Evolutionary conservation across 2,329 filamentous ascomycete genomes (phyloP).

Genomic region (Rugonectria rugulosa): DNA sequence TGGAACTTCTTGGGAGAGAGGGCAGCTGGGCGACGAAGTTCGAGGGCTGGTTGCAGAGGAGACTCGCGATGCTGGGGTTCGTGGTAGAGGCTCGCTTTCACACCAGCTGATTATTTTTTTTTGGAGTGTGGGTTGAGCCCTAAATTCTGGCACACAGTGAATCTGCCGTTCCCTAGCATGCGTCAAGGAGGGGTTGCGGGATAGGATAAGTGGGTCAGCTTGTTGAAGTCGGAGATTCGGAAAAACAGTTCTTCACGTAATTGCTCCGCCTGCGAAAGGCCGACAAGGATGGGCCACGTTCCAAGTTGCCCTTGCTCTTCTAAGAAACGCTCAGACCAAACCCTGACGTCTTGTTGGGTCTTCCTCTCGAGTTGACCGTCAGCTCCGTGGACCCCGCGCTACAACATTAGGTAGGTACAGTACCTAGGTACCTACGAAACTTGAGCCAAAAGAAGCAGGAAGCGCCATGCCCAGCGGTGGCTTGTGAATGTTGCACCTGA

Average conservation of each 20-base stretch:
- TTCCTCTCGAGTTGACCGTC: slow-evolving; percentile 1
- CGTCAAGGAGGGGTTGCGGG: not conserved
- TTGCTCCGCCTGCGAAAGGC: not conserved
- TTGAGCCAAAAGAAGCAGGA: not conserved
- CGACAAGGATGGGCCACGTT: not conserved
- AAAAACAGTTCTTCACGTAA: slow-evolving; percentile 28
- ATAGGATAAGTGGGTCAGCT: not conserved
- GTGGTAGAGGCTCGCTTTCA: slow-evolving; percentile 39
- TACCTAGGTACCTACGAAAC: no score
- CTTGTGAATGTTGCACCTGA: slow-evolving; percentile 25
- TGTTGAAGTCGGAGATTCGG: slow-evolving; percentile 21
- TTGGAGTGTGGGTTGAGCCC: slow-evolving; percentile 47
- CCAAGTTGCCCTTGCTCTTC: not conserved
- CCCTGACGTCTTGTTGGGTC: slow-evolving; percentile 34
- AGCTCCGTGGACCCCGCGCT: slow-evolving; percentile 12
- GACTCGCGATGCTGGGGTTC: slow-evolving; percentile 41
- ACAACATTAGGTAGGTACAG: no score
- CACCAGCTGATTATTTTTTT: slow-evolving; percentile 31
- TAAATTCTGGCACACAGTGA: slow-evolving; percentile 34
- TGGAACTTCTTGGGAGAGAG: slow-evolving; percentile 41
- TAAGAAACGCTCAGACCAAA: slow-evolving; percentile 23
- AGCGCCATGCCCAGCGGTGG: slow-evolving; percentile 5
- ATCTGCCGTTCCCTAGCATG: slow-evolving; percentile 11
- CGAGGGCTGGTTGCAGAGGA: slow-evolving; percentile 42
- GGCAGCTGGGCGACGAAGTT: slow-evolving; percentile 46